Base-by-base conservation (phyloP, 441 rosid genomes). In the Mallotus repandus region DNA sequence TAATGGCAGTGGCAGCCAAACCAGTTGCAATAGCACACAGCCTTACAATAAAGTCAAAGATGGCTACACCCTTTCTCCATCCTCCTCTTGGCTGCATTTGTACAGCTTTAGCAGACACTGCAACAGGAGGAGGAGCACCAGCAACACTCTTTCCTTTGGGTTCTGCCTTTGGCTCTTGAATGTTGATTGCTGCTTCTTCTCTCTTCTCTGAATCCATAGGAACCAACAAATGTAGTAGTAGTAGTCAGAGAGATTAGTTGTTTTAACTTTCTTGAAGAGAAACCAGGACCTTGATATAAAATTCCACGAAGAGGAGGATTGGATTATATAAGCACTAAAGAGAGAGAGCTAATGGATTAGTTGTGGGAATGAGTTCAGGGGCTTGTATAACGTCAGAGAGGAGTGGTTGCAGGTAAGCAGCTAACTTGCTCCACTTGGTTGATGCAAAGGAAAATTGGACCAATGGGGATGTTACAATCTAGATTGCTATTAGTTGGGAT, bases 1-100 rank as follows among this genome's bases (percentile, higher is more conserved):
- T 90, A 35, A 84, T 62, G 18, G 86, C 79, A 29, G 97, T 77
- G 6, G 98, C 94, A 35, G 90, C 86, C 2, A 92, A 69, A 66
- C 86, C 89, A 21, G 92, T 81, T 5, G 78, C 86, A 45, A 87
- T 74, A 18, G 92, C 98, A 7, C 78, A 71, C 4, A 94, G 82
- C 80, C 98, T 84, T 15, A 89, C 64, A 25, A 88, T 22, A 56
- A 91, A 84, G 82, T 94, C 97, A 13, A 81, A 73, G 65, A 90
- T 85, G 32, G 95, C 91, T 0, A 85, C 66, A 1, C 97, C 91
- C 72, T 84, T 90, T 66, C 72, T 85, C 85, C 76, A 76, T 48
- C 92, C 90, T 32, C 80, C 80, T 11, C 59, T 53, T 1, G 56
- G 68, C 46, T 49, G 57, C 3, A 22, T 53, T 3, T 13, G 4